These are phyloP conservation scores for Blastocystis sp. DNA, from an alignment of 352 stramenopile species.

Conservation along the genomic window DNA sequence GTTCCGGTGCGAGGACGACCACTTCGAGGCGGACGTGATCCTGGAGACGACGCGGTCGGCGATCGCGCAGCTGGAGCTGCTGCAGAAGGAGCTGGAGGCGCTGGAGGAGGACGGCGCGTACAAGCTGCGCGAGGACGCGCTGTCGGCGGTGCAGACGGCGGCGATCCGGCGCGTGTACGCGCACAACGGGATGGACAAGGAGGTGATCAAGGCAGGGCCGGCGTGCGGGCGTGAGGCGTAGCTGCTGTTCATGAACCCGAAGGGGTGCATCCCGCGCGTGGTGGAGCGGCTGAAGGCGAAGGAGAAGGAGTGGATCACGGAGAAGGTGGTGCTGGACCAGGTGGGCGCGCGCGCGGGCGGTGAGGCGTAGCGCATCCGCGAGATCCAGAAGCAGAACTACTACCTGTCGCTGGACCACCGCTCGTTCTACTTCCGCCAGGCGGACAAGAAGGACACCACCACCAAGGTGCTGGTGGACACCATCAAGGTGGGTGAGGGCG, in stretches of 20 bases:
- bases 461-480: constrained; percentile 85
- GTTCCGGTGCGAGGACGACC: constrained; percentile 98
- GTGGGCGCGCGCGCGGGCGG: constrained; percentile 82
- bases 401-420: constrained; percentile 97
- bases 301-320: constrained; percentile 88
- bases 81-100: constrained; percentile 85
- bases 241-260: constrained; percentile 90
- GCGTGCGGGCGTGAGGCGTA: constrained; percentile 79
- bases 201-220: constrained; percentile 51
- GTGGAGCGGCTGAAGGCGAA: constrained; percentile 96
- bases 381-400: constrained; percentile 94
- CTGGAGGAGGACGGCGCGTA: constrained; percentile 15
- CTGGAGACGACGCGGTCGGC: constrained; percentile 93
- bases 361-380: constrained; percentile 70
- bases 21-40: constrained; percentile 89
- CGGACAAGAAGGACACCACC: constrained; percentile 92
- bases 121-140: constrained; percentile 85
- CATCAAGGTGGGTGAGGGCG: constrained; percentile 70
- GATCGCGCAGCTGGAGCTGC: constrained; percentile 88
- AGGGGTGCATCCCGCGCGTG: constrained; percentile 92
- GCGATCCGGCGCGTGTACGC: constrained; percentile 95
- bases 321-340: constrained; percentile 88
- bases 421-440: constrained; percentile 95
- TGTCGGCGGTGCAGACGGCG: constrained; percentile 92
- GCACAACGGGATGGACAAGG: constrained; percentile 84